These are phyloP conservation scores for Viridothelium virens DNA, from an alignment of 495 filamentous ascomycete genomes.

Conservation along the genomic window DNA sequence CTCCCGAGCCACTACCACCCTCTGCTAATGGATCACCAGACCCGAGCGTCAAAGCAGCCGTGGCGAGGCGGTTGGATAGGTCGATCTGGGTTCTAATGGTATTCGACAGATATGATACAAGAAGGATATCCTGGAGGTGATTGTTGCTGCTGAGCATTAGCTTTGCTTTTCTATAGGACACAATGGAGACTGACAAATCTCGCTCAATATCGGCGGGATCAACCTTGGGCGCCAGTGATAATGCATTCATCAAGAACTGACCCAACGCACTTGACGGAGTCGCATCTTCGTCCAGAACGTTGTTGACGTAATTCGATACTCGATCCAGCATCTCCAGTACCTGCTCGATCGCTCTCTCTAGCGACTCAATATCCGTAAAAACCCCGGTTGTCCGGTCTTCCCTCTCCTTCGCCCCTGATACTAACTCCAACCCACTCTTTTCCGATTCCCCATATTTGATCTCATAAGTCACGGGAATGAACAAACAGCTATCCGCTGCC, in stretches of 20 bases:
- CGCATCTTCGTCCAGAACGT: slow-evolving; percentile 63
- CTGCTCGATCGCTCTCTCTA: slow-evolving; percentile 76
- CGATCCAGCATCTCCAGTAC: slow-evolving; percentile 81
- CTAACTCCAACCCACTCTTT: slow-evolving; percentile 81
- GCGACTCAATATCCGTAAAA: slow-evolving; percentile 75
- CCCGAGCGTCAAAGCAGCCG: slow-evolving; percentile 60
- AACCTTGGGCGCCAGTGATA: slow-evolving; percentile 90
- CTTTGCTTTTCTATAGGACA: slow-evolving; percentile 11
- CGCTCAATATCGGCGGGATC: slow-evolving; percentile 78
- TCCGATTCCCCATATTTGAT: slow-evolving; percentile 86
- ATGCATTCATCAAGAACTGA: slow-evolving; percentile 85
- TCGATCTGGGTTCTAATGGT: slow-evolving; percentile 99
- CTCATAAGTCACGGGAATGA: slow-evolving; percentile 92
- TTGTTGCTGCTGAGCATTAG: slow-evolving; percentile 60
- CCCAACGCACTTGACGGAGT: slow-evolving; percentile 75
- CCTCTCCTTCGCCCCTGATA: slow-evolving; percentile 68
- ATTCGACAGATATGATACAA: slow-evolving; percentile 95
- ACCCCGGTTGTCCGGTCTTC: slow-evolving; percentile 65
- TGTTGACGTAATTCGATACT: slow-evolving; percentile 79
- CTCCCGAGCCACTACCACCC: slow-evolving; percentile 17
- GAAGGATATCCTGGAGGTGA: slow-evolving; percentile 95
- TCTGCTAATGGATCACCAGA: slow-evolving; percentile 25
- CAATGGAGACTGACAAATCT: slow-evolving; percentile 62
- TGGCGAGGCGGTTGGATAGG: slow-evolving; percentile 86
- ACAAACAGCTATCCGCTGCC: slow-evolving; percentile 87